phyloP scores from a whole-genome alignment of 2,329 filamentous ascomycete genomes.

The Fusarium heterosporum region DNA sequence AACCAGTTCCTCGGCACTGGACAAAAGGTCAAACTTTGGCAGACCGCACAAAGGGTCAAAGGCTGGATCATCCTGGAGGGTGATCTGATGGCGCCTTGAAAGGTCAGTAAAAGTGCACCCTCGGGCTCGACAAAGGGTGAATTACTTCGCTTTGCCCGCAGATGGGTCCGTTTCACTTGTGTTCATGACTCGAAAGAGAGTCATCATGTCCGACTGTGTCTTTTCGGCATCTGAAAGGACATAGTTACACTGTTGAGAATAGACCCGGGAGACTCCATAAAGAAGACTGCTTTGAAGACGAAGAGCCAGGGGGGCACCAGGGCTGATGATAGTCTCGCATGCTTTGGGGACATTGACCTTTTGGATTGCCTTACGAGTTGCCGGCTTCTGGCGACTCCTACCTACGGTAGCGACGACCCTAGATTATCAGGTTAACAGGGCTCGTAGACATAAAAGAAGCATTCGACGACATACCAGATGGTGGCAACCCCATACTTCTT shows the following conservation, averaged over 20 bases:
- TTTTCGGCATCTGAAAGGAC: slow-evolving; percentile 83
- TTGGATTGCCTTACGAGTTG: slow-evolving; percentile 88
- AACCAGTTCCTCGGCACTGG: slow-evolving; percentile 50
- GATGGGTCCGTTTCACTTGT: slow-evolving; percentile 73
- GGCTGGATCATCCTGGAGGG: slow-evolving; percentile 83
- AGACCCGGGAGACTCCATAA: slow-evolving; percentile 87
- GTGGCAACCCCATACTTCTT: slow-evolving; percentile 93
- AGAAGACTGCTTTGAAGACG: slow-evolving; percentile 90
- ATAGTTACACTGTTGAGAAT: slow-evolving; percentile 87
- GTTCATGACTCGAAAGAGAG: slow-evolving; percentile 69
- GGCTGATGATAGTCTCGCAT: slow-evolving; percentile 87
- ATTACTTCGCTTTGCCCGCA: slow-evolving; percentile 78
- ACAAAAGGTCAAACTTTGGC: slow-evolving; percentile 53
- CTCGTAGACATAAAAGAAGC: accelerated
- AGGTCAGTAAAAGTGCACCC: neutral
- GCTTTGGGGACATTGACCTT: slow-evolving; percentile 88
- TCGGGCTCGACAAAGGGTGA: slow-evolving; percentile 46
- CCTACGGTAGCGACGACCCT: slow-evolving; percentile 95
- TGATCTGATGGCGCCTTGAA: slow-evolving; percentile 77
- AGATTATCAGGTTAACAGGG: slow-evolving; percentile 4
- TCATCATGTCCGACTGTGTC: slow-evolving; percentile 78
- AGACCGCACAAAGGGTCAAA: slow-evolving; percentile 63
- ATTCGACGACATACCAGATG: slow-evolving; percentile 75
- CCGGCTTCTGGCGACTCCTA: slow-evolving; percentile 75
- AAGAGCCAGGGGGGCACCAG: slow-evolving; percentile 85